A percentile compares a stretch with the other conserved stretches of the same genome.
Evolutionary conservation across 768 basidiomycete species (phyloP).

Genomic region (Serendipita indica): DNA sequence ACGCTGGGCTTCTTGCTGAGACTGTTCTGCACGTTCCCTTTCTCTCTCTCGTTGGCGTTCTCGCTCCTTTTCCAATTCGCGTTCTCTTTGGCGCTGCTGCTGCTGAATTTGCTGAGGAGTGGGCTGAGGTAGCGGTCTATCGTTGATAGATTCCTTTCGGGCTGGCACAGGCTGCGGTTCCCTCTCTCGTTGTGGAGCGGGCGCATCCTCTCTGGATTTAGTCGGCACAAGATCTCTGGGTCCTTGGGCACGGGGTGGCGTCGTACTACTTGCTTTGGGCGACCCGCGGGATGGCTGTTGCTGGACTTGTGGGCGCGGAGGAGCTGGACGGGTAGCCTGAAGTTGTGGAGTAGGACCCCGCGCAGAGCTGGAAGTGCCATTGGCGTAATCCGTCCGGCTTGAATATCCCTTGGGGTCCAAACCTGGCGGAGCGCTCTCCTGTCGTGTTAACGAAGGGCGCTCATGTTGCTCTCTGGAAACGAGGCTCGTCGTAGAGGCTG

Average conservation of each 20-base stretch:
- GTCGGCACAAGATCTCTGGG: neutral
- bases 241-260: neutral
- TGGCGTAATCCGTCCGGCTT: conserved; percentile 17
- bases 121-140: conserved; percentile 4
- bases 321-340: conserved; percentile 50
- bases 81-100: conserved; percentile 10
- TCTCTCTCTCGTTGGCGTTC: conserved; percentile 21
- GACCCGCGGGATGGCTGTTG: neutral
- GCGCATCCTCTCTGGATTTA: neutral
- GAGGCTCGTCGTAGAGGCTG: conserved; percentile 26
- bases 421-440: conserved; percentile 30
- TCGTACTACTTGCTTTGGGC: conserved; percentile 31
- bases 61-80: conserved; percentile 24
- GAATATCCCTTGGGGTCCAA: conserved; percentile 25
- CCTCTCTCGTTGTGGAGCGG: neutral
- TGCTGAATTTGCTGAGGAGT: conserved; percentile 8
- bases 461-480: conserved; percentile 8
- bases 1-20: conserved; percentile 16
- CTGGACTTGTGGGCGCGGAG: conserved; percentile 37
- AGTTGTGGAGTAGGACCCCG: conserved; percentile 14
- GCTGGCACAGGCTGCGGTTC: neutral
- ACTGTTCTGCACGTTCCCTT: conserved; percentile 16
- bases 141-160: conserved; percentile 7
- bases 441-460: conserved; percentile 30
- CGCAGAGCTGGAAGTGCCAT: neutral